These are phyloP conservation scores for Thelonectria blattea DNA, from an alignment of 2,329 filamentous ascomycete genomes.

Conservation along the genomic window DNA sequence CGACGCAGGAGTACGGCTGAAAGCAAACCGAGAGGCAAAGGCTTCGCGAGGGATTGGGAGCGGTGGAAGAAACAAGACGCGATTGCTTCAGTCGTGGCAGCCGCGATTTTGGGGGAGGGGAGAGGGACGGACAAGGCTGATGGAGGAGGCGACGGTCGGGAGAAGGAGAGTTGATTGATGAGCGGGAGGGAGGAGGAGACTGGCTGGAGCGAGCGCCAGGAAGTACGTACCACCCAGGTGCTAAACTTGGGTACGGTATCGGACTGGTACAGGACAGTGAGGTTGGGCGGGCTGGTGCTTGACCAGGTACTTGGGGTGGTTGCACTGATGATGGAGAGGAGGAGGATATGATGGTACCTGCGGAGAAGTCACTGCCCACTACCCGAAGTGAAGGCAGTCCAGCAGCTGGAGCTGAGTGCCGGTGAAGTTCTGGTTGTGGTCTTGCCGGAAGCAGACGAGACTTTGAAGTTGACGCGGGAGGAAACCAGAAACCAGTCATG, in stretches of 20 bases:
- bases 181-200: conserved; percentile 11
- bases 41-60: background rate
- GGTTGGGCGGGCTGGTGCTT: background rate
- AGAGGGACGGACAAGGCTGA: conserved; percentile 20
- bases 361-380: too few species aligned
- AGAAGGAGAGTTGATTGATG: conserved; percentile 19
- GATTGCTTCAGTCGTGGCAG: conserved; percentile 11
- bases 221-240: conserved; percentile 12
- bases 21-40: conserved; percentile 2
- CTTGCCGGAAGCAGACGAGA: background rate
- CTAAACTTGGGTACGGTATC: conserved; percentile 7
- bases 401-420: too few species aligned
- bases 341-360: too few species aligned
- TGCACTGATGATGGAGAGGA: background rate
- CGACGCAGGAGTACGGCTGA: conserved; percentile 1
- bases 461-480: background rate
- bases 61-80: conserved; percentile 3
- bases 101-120: conserved; percentile 10
- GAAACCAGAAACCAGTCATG: background rate
- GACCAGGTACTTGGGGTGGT: background rate
- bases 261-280: background rate
- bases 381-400: too few species aligned
- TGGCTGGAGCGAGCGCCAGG: conserved; percentile 4
- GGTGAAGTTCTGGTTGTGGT: too few species aligned
- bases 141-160: conserved; percentile 19